Base-by-base conservation (phyloP, 352 stramenopile species). In the Aphanomyces invadans region DNA sequence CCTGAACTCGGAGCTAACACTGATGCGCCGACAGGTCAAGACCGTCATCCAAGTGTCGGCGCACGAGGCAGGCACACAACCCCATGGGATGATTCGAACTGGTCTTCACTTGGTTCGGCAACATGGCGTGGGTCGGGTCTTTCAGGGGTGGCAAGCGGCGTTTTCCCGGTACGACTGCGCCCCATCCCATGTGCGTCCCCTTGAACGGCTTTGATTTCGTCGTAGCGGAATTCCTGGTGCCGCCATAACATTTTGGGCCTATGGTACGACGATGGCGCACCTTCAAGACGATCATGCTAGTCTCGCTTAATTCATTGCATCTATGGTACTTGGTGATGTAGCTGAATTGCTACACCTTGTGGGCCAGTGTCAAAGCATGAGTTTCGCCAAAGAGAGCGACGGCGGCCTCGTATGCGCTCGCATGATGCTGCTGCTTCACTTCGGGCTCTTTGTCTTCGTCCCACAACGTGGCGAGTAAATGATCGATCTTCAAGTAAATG, bases 171-270 rank as follows among this genome's bases (percentile, higher is more conserved):
- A 33, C n/a, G 46, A 31, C 21, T 48, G 39, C 21, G 39, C 39
- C 21, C 39, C 17, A 1, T n/a, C 17, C 38, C 9, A 45, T 17
- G 38, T 17, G 9, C 17, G 38, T 17, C 38, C 38, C 38, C 9
- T 45, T 9, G 9, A 17, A 45, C 38, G 17, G 17, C 9, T 17
- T 52, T n/a, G 7, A 33, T 10, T 15, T 19, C 19, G 19, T 26
- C 7, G 0, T 21, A 57, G 49, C 39, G 83, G 83, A 10, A 77
- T 92, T 54, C 83, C 83, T 1, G 81, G 83, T 26, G 83, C 83
- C 46, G 83, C 81, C 21, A 89, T 92, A 70, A 92, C 83, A 25
- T 92, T 92, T 70, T 92, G 78, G 70, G 77, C 81, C 19, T 92
- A 88, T 55, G 81, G 90, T 32, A 72, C 75, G 33, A 84, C 80